Evolutionary conservation across 2,329 filamentous ascomycete species (phyloP), one percentile per base, ranked within the genome.

Genomic region (Fusarium sacchari): DNA sequence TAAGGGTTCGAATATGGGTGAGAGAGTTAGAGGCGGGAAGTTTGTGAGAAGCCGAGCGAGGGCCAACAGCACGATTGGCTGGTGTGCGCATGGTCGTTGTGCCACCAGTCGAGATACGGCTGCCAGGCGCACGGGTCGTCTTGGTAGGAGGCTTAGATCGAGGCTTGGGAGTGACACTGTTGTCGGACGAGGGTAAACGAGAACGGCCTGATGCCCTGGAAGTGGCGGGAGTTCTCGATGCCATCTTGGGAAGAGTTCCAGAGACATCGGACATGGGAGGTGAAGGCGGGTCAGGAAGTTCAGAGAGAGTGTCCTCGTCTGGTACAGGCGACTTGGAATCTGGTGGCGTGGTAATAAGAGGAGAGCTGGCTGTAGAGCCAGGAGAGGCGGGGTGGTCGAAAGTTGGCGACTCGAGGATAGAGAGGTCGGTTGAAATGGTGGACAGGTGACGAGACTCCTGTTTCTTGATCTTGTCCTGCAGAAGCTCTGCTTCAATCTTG

Each of bases 401-500:
- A 28, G 91, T 89, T 28, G 93, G 92, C 47, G 93, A 94, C 69
- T 89, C 92, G 65, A 88, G 86, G 20, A 88, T 83, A 26, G 89
- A 90, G n/a, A 91, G 82, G 77, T 91, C 88, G 69, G 90, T 91
- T 18, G 88, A 88, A 58, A 91, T 86, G 69, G 85, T 81, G 43
- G 89, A 89, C 28, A 91, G 81, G 75, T 91, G 89, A 55, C 89
- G 87, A 32, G 80, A 78, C 73, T 89, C 88, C 49, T 89, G 86
- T 82, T 95, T 93, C 80, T 93, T 93, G 79, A 98, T 87, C 87
- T 98, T 98, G 86, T 97, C 94, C 79, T 96, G 93, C 78, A 96
- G 89, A 78, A 99, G 96, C 80, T 98, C 96, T 68, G 93, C 92
- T 83, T 99, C 96, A 71, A 99, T 94, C 86, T 94, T 97, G 76